phyloP scores from a whole-genome alignment of 169 alveolate species.

The Babesia microti region DNA sequence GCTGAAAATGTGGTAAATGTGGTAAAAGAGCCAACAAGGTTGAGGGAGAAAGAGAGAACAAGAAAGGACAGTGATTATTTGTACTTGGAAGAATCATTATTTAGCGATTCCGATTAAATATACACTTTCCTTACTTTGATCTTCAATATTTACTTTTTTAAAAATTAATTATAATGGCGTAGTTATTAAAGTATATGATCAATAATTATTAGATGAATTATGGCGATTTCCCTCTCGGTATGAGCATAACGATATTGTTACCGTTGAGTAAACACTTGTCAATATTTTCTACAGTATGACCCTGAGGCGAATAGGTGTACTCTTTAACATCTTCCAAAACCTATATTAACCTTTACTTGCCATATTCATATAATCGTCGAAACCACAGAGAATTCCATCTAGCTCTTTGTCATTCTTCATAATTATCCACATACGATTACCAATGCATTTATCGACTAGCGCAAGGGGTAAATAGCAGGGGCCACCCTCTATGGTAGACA shows the following conservation, averaged over 20 bases:
- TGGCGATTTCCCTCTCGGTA: conserved; percentile 63
- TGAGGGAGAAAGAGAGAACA: no score
- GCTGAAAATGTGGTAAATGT: no score
- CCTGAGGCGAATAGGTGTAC: conserved; percentile 58
- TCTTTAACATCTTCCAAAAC: conserved; percentile 77
- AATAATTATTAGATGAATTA: background rate
- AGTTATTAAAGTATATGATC: no score
- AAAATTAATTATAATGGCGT: no score
- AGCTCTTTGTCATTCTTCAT: conserved; percentile 74
- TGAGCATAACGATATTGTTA: conserved; percentile 67
- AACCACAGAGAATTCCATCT: conserved; percentile 82
- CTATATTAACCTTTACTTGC: conserved; percentile 36
- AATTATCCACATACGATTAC: conserved; percentile 78
- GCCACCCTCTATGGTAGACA: conserved; percentile 60
- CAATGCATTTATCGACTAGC: conserved; percentile 85
- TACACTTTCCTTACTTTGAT: no score
- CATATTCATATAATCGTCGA: conserved; percentile 89
- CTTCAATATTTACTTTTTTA: no score
- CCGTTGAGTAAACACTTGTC: conserved; percentile 67
- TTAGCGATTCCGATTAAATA: no score
- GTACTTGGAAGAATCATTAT: no score
- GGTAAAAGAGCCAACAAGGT: no score
- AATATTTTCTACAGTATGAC: conserved; percentile 56
- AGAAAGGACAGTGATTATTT: no score
- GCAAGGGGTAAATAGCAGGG: conserved; percentile 80